Conservation (phyloP, 2,329 filamentous ascomycete species). For the Colletotrichum incanum region DNA sequence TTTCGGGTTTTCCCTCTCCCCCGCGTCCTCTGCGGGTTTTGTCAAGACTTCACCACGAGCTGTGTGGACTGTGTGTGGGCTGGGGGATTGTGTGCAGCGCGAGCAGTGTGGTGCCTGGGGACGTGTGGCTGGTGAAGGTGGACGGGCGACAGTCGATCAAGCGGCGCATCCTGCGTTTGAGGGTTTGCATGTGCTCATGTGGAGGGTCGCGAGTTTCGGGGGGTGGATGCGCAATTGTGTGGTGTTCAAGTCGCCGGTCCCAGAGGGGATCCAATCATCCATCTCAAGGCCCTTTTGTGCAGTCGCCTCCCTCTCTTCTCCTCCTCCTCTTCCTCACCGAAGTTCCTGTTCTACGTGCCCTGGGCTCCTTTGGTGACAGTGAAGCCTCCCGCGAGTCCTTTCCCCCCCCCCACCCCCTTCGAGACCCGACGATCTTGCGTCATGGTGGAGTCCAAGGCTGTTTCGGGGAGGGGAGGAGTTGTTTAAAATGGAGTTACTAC, state of each 20-base stretch:
- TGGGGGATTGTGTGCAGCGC: too few relatives aligned
- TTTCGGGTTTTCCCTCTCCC: background rate
- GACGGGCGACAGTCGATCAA: background rate
- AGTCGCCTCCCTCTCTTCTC: background rate
- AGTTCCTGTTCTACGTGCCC: too few relatives aligned
- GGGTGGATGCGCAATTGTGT: background rate
- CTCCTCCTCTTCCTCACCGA: background rate
- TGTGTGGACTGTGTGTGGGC: too few relatives aligned
- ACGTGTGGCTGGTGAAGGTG: background rate
- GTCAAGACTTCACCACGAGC: too few relatives aligned
- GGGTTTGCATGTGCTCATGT: too few relatives aligned
- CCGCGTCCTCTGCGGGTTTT: too few relatives aligned
- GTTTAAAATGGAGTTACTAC: background rate
- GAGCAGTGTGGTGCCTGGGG: background rate
- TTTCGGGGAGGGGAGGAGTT: background rate
- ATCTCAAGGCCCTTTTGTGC: background rate
- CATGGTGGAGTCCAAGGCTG: conserved; percentile 9
- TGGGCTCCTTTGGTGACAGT: too few relatives aligned
- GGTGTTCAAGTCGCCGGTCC: background rate
- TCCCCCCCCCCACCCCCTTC: background rate
- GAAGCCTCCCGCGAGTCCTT: background rate
- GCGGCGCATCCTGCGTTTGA: too few relatives aligned
- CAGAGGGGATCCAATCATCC: background rate
- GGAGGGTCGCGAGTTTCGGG: background rate
- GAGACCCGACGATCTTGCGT: conserved; percentile 28